phyloP scores from a whole-genome alignment of 2,329 filamentous ascomycete genomes.

The Trichoderma simmonsii region DNA sequence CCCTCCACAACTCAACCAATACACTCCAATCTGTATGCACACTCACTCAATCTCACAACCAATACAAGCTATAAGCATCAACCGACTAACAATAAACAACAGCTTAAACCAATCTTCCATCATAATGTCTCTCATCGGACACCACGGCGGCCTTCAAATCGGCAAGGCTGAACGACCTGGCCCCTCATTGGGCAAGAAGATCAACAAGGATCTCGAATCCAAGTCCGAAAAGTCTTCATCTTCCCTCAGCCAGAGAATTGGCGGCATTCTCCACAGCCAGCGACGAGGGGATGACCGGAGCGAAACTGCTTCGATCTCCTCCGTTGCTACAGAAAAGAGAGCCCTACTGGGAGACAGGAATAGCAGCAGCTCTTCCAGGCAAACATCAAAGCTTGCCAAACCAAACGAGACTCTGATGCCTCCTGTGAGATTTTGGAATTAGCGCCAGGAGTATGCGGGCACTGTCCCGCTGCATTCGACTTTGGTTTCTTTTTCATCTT shows the following conservation, averaged over 20 bases:
- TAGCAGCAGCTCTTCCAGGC: neutral
- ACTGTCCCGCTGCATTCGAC: neutral
- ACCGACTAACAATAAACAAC: neutral
- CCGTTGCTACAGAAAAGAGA: slow-evolving; percentile 12
- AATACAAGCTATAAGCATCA: neutral
- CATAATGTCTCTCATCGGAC: slow-evolving; percentile 17
- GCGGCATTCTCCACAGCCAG: slow-evolving; percentile 6
- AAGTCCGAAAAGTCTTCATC: neutral
- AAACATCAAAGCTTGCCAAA: neutral
- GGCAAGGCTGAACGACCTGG: slow-evolving; percentile 16
- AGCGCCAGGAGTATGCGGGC: neutral
- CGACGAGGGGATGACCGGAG: slow-evolving; percentile 10
- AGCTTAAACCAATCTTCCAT: neutral
- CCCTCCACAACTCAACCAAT: neutral
- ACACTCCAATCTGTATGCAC: neutral
- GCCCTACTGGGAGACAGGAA: slow-evolving; percentile 1
- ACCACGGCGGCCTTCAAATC: slow-evolving; percentile 9
- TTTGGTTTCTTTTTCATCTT: neutral
- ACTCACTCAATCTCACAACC: neutral
- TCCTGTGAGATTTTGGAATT: neutral
- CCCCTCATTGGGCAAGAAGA: neutral
- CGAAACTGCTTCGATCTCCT: slow-evolving; percentile 12
- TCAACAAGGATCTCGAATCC: neutral
- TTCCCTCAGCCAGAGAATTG: neutral
- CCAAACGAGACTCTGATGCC: neutral